These are phyloP conservation scores for Akanthomyces lecanii DNA, from an alignment of 2,329 filamentous ascomycete species.

Conservation along the genomic window DNA sequence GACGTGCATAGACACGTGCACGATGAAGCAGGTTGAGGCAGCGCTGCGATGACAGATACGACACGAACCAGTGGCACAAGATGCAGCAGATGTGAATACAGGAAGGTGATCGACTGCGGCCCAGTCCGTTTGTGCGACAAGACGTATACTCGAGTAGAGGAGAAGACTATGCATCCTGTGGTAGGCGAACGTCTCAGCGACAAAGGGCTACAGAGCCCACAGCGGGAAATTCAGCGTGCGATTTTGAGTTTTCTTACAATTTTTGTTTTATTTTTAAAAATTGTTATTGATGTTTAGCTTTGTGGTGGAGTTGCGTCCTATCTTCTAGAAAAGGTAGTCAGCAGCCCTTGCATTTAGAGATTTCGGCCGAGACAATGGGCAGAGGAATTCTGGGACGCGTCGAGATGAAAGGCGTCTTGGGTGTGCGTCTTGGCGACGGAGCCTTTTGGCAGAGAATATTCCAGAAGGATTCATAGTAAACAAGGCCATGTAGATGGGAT, in stretches of 20 bases:
- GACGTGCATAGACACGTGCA: neutral
- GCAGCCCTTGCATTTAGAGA: neutral
- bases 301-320: too few species aligned
- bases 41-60: constrained; percentile 1
- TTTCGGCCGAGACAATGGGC: neutral
- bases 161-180: neutral
- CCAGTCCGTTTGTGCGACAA: neutral
- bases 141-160: neutral
- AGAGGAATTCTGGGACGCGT: neutral
- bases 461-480: too few species aligned
- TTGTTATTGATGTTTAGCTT: too few species aligned
- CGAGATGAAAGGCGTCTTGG: neutral
- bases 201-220: too few species aligned
- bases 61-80: neutral
- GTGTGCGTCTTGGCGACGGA: neutral
- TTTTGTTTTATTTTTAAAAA: too few species aligned
- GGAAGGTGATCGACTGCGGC: neutral
- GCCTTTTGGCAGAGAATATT: too few species aligned
- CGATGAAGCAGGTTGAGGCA: constrained; percentile 6
- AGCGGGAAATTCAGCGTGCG: too few species aligned
- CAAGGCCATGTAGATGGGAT: too few species aligned
- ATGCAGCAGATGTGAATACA: neutral
- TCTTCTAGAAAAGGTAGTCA: too few species aligned
- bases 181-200: neutral
- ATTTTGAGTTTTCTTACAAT: too few species aligned